Evolutionary conservation across 2,329 filamentous ascomycete species (phyloP), one percentile per base, ranked within the genome.

Genomic region (Aspergillus intermedius): DNA sequence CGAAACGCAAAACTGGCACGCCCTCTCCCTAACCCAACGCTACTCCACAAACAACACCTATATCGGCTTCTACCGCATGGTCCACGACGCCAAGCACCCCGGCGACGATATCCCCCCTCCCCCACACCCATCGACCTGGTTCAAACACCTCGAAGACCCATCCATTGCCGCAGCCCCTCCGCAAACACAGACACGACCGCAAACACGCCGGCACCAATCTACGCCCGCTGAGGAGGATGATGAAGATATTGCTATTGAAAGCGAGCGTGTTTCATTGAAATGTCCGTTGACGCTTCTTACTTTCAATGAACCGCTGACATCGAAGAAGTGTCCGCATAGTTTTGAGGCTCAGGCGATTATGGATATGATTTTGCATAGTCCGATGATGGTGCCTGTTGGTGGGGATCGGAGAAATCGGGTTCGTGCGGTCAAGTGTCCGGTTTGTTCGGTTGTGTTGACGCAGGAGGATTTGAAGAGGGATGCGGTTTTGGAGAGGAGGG

Each of bases 31-130:
- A 10, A 25, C 41, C 21, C 41, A 42, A 10, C 69, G 66, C 54
- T 87, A 87, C 60, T 73, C 78, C 4, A 68, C 72, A 7, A 74
- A 85, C 59, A 80, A 83, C 55, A 70, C 75, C 45, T 87, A 87
- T 64, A 70, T 74, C 43, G 72, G 73, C 19, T 87, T 85, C 72
- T 80, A 81, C 60, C 69, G 73, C 7, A 66, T 79, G n/a, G 72
- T 84, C 3, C 82, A 85, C 61, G 80, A 84, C 55, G 76, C 81
- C 23, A 75, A 75, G 44, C 70, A 81, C 53, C 73, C 72, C 1
- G 74, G 74, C n/a, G 72, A 79, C 45, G 70, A 76, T 3, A 74
- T 75, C 1, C 75, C 77, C 3, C 73, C 75, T 0, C 60, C 83
- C 13, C 78, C 82, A 0, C 74, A 79, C 45, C 65, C 77, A 8